phyloP scores from a whole-genome alignment of 345 rosid species.

The Hypericum androsaemum region DNA sequence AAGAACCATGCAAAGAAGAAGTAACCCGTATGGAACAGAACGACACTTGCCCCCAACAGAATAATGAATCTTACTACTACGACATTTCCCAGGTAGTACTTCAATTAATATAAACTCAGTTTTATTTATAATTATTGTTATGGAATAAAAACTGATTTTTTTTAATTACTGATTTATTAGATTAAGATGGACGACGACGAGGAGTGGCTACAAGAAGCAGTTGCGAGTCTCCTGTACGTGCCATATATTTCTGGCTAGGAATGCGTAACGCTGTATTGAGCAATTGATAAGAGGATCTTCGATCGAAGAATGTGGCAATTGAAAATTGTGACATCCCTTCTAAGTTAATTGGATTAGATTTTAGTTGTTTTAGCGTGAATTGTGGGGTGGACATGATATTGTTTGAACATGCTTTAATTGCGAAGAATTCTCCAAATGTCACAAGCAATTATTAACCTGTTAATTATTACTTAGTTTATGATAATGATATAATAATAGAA shows the following conservation, averaged over 20 bases:
- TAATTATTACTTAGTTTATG: too few species aligned
- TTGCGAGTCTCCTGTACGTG: slow-evolving; percentile 51
- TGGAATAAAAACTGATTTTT: background rate
- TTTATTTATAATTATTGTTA: background rate
- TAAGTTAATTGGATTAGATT: too few species aligned
- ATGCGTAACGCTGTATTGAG: background rate
- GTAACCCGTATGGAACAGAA: slow-evolving; percentile 20
- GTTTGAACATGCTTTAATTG: too few species aligned
- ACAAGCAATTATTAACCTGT: too few species aligned
- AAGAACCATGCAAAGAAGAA: slow-evolving; percentile 47
- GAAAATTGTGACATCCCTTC: too few species aligned
- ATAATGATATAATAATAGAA: too few species aligned
- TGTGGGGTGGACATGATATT: too few species aligned
- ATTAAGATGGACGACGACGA: slow-evolving; percentile 48
- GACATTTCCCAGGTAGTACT: slow-evolving; percentile 31
- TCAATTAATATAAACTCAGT: background rate
- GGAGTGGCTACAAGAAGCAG: slow-evolving; percentile 75
- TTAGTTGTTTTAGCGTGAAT: too few species aligned
- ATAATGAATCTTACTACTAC: slow-evolving; percentile 27
- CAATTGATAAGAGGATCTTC: too few species aligned
- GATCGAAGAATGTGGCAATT: too few species aligned
- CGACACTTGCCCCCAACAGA: slow-evolving; percentile 24
- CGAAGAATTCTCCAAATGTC: too few species aligned
- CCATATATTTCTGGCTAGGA: slow-evolving; percentile 38
- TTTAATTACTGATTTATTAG: background rate